Percentiles rank a stretch among this genome's conserved stretches.
Conservation (phyloP, 2,329 filamentous ascomycete species). For the Ophiostoma fasciatum region DNA sequence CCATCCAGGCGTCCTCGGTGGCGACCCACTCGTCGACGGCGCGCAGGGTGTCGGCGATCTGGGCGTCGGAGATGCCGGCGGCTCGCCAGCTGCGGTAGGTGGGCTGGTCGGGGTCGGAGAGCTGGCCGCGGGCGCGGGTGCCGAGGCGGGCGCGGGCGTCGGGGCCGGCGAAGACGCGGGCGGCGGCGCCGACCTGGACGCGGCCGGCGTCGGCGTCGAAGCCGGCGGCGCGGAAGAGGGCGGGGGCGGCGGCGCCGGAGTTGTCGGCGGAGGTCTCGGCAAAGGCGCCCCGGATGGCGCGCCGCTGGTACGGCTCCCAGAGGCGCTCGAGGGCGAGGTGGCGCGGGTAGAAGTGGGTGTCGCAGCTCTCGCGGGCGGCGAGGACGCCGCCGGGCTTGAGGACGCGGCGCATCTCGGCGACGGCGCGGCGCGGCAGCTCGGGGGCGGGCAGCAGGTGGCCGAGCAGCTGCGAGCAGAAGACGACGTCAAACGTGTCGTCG, state of each 20-base stretch:
- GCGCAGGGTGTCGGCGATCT: slow-evolving; percentile 19
- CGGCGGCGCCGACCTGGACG: slow-evolving; percentile 17
- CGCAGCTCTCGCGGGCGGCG: slow-evolving; percentile 18
- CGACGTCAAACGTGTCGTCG: slow-evolving; percentile 26
- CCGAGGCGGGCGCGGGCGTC: slow-evolving; percentile 18
- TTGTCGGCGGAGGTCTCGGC: slow-evolving; percentile 5
- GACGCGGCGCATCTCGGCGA: slow-evolving; percentile 28
- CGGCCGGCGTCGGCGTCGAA: slow-evolving; percentile 16
- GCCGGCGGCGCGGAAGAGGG: slow-evolving; percentile 17
- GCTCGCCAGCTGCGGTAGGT: slow-evolving; percentile 20
- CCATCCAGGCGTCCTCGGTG: slow-evolving; percentile 24
- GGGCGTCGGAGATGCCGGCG: slow-evolving; percentile 20
- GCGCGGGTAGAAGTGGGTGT: slow-evolving; percentile 20
- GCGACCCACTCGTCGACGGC: slow-evolving; percentile 21
- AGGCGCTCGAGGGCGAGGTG: slow-evolving; percentile 13
- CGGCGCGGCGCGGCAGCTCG: slow-evolving; percentile 15
- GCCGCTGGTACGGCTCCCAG: slow-evolving; percentile 15
- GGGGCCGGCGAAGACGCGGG: slow-evolving; percentile 15
- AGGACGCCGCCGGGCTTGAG: slow-evolving; percentile 27
- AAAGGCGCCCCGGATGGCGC: slow-evolving; percentile 7
- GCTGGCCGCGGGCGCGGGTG: slow-evolving; percentile 13
- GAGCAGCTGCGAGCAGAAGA: slow-evolving; percentile 28
- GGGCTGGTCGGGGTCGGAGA: slow-evolving; percentile 18
- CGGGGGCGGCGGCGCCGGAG: slow-evolving; percentile 16
- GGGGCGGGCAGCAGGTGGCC: slow-evolving; percentile 24